These are phyloP conservation scores for Diaporthe batatas DNA, from an alignment of 2,329 filamentous ascomycete species.

Conservation along the genomic window DNA sequence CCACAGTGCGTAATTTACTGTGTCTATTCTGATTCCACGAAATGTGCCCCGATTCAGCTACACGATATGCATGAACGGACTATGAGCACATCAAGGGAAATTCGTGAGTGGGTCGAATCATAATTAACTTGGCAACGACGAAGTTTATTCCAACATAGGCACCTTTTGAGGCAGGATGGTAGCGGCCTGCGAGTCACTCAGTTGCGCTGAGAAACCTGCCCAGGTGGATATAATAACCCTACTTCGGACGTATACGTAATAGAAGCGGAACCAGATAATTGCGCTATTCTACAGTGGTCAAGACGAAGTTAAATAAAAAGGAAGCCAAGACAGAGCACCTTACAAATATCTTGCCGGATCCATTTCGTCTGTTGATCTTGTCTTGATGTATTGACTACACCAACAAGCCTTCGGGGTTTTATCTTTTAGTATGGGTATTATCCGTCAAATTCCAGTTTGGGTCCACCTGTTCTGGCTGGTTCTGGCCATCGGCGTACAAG, in stretches of 20 bases:
- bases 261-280: too few relatives aligned
- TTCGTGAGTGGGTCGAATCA: background rate
- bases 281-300: background rate
- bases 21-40: background rate
- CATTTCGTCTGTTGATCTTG: constrained; percentile 11
- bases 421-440: constrained; percentile 23
- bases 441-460: constrained; percentile 1
- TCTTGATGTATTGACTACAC: background rate
- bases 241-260: too few relatives aligned
- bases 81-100: background rate
- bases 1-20: background rate
- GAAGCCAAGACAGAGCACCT: background rate
- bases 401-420: background rate
- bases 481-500: constrained; percentile 18
- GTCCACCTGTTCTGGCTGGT: constrained; percentile 17
- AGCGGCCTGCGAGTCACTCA: background rate
- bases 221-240: background rate
- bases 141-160: background rate
- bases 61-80: background rate
- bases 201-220: background rate
- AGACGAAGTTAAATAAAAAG: constrained; percentile 3
- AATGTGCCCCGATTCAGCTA: background rate
- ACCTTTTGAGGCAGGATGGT: background rate
- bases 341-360: constrained; percentile 1
- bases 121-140: constrained; percentile 12